Conservation (phyloP, 768 basidiomycete species). For the Phylloporus scabripes region DNA sequence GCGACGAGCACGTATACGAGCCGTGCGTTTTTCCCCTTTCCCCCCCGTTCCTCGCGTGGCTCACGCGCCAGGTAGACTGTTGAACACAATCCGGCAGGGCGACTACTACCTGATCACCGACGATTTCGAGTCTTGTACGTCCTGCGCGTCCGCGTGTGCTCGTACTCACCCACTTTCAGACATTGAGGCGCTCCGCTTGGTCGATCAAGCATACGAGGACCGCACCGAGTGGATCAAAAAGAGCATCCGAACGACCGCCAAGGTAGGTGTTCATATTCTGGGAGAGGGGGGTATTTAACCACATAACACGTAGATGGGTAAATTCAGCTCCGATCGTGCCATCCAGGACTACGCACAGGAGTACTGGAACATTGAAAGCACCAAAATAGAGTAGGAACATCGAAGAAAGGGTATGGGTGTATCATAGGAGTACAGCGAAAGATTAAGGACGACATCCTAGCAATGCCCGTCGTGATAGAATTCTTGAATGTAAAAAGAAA, state of each 20-base stretch:
- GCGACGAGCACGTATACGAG: slow-evolving; percentile 76
- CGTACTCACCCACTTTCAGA: slow-evolving; percentile 37
- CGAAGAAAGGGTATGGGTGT: neutral
- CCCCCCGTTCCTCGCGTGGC: slow-evolving; percentile 13
- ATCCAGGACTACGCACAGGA: slow-evolving; percentile 90
- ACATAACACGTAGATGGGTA: slow-evolving; percentile 67
- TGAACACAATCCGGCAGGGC: slow-evolving; percentile 70
- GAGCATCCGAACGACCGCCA: slow-evolving; percentile 76
- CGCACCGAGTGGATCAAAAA: slow-evolving; percentile 89
- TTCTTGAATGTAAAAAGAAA: slow-evolving; percentile 8
- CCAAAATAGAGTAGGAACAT: slow-evolving; percentile 24
- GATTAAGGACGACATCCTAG: slow-evolving; percentile 10
- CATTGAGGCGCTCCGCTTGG: slow-evolving; percentile 76
- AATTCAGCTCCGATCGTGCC: slow-evolving; percentile 92
- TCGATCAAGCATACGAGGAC: slow-evolving; percentile 85
- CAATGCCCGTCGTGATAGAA: slow-evolving; percentile 10
- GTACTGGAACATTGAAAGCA: slow-evolving; percentile 71
- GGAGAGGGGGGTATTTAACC: slow-evolving; percentile 37
- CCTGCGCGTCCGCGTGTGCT: neutral
- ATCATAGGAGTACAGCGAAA: slow-evolving; percentile 10
- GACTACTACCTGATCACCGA: slow-evolving; percentile 83
- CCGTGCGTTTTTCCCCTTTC: slow-evolving; percentile 50
- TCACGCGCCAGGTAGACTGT: slow-evolving; percentile 41
- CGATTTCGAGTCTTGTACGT: slow-evolving; percentile 89
- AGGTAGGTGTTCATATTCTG: slow-evolving; percentile 56